Evolutionary conservation across 441 rosid species (phyloP).

Genomic region (Mallotus repandus): DNA sequence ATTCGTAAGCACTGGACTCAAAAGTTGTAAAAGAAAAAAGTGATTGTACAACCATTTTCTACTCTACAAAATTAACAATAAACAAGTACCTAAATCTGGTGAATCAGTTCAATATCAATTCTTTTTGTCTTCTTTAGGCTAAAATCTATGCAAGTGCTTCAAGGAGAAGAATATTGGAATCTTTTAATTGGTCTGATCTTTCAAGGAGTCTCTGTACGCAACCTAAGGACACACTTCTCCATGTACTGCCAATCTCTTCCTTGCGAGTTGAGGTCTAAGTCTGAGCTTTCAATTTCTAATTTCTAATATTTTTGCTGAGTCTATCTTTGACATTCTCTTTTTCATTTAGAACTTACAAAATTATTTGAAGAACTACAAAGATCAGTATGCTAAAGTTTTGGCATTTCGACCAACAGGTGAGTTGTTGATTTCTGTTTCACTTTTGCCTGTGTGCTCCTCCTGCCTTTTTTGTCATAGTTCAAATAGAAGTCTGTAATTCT

Average conservation of each 20-base stretch:
- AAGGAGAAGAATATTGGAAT: conserved; percentile 59
- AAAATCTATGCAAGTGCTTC: conserved; percentile 66
- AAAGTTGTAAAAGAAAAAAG: neutral
- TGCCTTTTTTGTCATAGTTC: neutral
- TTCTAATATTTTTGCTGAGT: neutral
- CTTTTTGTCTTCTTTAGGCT: conserved; percentile 38
- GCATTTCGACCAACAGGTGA: conserved; percentile 88
- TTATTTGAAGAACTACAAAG: conserved; percentile 47
- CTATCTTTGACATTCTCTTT: conserved; percentile 13
- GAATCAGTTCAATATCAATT: neutral
- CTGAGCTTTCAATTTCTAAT: conserved; percentile 10
- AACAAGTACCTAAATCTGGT: neutral
- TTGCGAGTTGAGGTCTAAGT: conserved; percentile 56
- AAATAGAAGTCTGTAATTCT: neutral
- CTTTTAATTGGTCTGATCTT: conserved; percentile 72
- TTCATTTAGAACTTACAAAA: conserved; percentile 45
- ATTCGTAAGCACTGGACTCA: neutral
- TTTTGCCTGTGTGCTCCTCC: neutral
- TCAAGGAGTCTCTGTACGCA: conserved; percentile 51
- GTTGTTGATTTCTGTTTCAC: neutral
- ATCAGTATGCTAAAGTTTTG: conserved; percentile 54
- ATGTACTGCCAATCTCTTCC: conserved; percentile 75
- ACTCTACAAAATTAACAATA: neutral
- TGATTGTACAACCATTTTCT: neutral
- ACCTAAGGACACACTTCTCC: conserved; percentile 65